Conservation (phyloP, 2,329 filamentous ascomycete species). For the Fusarium marasasianum region DNA sequence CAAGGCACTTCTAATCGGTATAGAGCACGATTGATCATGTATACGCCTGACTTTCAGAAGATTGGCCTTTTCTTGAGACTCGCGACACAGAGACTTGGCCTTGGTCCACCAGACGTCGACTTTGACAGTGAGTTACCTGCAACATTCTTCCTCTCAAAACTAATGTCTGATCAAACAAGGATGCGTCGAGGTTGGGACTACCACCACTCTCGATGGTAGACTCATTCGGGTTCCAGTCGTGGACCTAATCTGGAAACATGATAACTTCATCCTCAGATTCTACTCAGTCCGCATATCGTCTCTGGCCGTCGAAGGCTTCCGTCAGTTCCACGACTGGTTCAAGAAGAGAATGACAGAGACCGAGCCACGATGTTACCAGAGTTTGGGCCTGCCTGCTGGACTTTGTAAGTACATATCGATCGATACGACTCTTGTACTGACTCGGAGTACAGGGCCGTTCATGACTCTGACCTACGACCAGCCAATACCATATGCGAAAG, state of each 20-base stretch:
- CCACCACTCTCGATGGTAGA: not conserved
- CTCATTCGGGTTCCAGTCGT: not conserved
- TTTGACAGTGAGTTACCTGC: not conserved
- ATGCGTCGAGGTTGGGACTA: not conserved
- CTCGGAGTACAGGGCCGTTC: not conserved
- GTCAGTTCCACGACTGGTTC: not conserved
- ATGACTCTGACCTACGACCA: not conserved
- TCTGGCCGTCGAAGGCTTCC: not conserved
- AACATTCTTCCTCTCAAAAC: rapidly evolving
- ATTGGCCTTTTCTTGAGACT: not conserved
- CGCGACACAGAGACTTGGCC: not conserved
- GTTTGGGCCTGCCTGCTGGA: not conserved
- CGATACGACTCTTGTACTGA: rapidly evolving
- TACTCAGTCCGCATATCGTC: not conserved
- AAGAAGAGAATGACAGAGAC: not conserved
- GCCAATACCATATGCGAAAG: not conserved
- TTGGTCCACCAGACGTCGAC: not conserved
- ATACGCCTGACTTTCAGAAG: not conserved
- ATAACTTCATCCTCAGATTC: not conserved
- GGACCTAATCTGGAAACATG: not conserved
- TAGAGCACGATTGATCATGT: not conserved
- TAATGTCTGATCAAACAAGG: not conserved
- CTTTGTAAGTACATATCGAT: not conserved
- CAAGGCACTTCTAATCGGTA: rapidly evolving
- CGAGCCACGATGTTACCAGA: not conserved